Base-by-base conservation (phyloP, 495 filamentous ascomycete species). In the Zalerion maritima region DNA sequence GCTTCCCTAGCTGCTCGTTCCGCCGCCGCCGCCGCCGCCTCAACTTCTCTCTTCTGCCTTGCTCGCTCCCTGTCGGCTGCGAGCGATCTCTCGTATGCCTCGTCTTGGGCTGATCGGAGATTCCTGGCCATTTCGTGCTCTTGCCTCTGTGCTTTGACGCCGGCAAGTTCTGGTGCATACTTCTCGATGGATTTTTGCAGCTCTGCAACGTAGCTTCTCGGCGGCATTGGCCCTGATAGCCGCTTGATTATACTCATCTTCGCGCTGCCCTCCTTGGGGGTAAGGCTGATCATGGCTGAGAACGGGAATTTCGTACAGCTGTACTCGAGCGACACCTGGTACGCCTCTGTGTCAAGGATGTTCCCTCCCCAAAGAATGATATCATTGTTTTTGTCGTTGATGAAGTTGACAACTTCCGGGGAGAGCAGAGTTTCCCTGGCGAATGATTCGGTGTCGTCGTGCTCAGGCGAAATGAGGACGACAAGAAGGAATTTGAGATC, bases 401-500 rank as follows among this genome's bases (percentile, higher is more conserved):
- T 42, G 35, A 80, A 93, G 14, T 58, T 48, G 11, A 75, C 60
- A 2, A 92, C 70, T 26, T 87, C 76, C 11, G 69, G 70, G 7
- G 77, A 66, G 5, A 91, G 62, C 0, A 97, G 67, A 0, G 84
- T 94, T 22, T 87, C 71, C 7, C 67, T 67, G 28, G 89, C 73
- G 58, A 86, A 97, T n/a, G 69, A 59, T 14, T 67, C 65, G 3
- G 81, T 94, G 41, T 93, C 82, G 41, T 94, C 89, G 46, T 97
- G 87, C 41, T 96, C 91, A 0, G 86, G 81, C 1, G 83, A 83
- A 10, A 93, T 49, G 4, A 96, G 62, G 3, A 96, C 59, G 5
- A 93, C 78, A 6, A 96, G 46, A 2, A 97, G 58, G 47, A 91
- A 92, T 38, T 86, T 85, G 29, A 94, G 57, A n/a, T 94, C 82